These are phyloP conservation scores for Calonectria hawksworthii DNA, from an alignment of 2,329 filamentous ascomycete genomes.

Conservation along the genomic window DNA sequence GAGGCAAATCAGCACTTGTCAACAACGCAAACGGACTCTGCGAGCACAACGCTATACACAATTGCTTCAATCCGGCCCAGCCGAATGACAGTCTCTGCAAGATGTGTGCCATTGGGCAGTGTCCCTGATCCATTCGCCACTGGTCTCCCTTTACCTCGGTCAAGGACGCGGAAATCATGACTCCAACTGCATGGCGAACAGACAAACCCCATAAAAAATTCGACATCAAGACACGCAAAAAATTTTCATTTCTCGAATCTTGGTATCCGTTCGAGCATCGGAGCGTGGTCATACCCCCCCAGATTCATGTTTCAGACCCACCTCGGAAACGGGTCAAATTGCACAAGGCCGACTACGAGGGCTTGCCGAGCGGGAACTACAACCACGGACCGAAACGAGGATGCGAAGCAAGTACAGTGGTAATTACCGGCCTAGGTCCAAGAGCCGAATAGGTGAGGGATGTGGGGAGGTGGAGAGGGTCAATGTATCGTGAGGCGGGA, in stretches of 20 bases:
- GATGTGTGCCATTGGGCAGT: slow-evolving; percentile 44
- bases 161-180: neutral
- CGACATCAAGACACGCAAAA: neutral
- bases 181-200: neutral
- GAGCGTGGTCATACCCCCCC: neutral
- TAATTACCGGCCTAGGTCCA: slow-evolving; percentile 13
- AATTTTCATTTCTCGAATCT: neutral
- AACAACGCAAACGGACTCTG: slow-evolving; percentile 41
- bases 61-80: slow-evolving; percentile 38
- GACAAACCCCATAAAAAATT: neutral
- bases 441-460: slow-evolving; percentile 15
- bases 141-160: neutral
- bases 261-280: neutral
- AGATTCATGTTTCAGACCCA: slow-evolving; percentile 14
- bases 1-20: slow-evolving; percentile 27
- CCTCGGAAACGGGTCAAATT: slow-evolving; percentile 12
- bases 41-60: slow-evolving; percentile 42
- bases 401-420: slow-evolving; percentile 14
- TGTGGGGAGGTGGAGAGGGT: slow-evolving; percentile 14
- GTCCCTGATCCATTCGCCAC: slow-evolving; percentile 28
- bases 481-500: slow-evolving; percentile 4
- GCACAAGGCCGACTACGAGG: neutral
- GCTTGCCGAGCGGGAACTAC: slow-evolving; percentile 13
- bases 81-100: slow-evolving; percentile 38
- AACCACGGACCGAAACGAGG: neutral